phyloP scores from a whole-genome alignment of 805 yeast species.

The Tetrapisispora phaffii region DNA sequence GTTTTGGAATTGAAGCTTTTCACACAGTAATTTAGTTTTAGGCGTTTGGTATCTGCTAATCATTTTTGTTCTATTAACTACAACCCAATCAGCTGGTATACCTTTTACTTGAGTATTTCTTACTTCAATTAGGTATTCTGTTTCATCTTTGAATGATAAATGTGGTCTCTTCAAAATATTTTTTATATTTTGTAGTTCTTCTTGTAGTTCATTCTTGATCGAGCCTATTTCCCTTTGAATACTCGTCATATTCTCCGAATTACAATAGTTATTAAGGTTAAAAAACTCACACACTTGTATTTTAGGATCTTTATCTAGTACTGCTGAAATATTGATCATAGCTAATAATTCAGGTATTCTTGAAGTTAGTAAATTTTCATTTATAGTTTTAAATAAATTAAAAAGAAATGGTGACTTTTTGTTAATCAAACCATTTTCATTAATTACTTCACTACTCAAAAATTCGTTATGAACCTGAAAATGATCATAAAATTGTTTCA shows the following conservation, averaged over 20 bases:
- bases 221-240: conserved; percentile 33
- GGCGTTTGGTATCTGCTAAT: conserved; percentile 72
- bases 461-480: conserved; percentile 25
- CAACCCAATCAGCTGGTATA: conserved; percentile 70
- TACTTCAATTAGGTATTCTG: conserved; percentile 70
- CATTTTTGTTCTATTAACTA: conserved; percentile 56
- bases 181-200: conserved; percentile 43
- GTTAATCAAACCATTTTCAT: conserved; percentile 9
- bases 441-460: conserved; percentile 21
- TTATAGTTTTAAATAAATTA: conserved; percentile 32
- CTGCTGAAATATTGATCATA: conserved; percentile 46
- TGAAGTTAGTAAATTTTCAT: conserved; percentile 26
- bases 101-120: conserved; percentile 45
- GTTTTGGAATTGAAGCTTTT: conserved; percentile 47
- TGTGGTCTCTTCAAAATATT: conserved; percentile 44
- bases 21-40: conserved; percentile 39
- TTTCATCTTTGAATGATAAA: conserved; percentile 48
- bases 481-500: conserved; percentile 31
- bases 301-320: conserved; percentile 38
- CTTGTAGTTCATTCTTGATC: conserved; percentile 39
- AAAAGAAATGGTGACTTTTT: conserved; percentile 30
- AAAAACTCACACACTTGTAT: conserved; percentile 39
- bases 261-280: conserved; percentile 29
- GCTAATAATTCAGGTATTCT: conserved; percentile 31
- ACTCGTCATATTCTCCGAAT: conserved; percentile 33